Conservation (phyloP, 2,329 filamentous ascomycete genomes). For the Aschersonia sp. region DNA sequence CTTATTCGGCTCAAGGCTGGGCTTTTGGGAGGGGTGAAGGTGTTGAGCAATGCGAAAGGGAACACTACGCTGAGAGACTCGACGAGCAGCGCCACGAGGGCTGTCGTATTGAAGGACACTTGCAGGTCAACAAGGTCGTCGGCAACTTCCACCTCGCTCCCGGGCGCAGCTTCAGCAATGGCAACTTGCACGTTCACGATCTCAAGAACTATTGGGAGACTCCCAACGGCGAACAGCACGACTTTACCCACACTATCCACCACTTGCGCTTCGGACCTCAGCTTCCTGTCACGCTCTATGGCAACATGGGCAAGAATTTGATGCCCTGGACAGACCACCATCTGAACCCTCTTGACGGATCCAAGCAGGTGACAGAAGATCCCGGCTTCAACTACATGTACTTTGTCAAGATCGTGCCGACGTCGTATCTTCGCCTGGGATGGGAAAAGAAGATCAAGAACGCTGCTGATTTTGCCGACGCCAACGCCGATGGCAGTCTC, state of each 20-base stretch:
- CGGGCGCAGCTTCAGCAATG: slow-evolving; percentile 88
- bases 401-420: slow-evolving; percentile 96
- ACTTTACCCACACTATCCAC: slow-evolving; percentile 82
- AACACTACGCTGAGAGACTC: slow-evolving; percentile 83
- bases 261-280: slow-evolving; percentile 85
- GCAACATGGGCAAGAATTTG: slow-evolving; percentile 37
- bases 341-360: slow-evolving; percentile 77
- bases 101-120: slow-evolving; percentile 80
- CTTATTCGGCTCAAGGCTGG: slow-evolving; percentile 83
- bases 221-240: slow-evolving; percentile 55
- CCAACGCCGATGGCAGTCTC: slow-evolving; percentile 60
- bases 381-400: slow-evolving; percentile 96
- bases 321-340: slow-evolving; percentile 77
- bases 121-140: slow-evolving; percentile 95
- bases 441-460: slow-evolving; percentile 51
- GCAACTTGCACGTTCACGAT: slow-evolving; percentile 96
- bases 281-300: slow-evolving; percentile 56
- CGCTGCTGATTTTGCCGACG: slow-evolving; percentile 20
- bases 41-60: slow-evolving; percentile 88
- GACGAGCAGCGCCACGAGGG: slow-evolving; percentile 83
- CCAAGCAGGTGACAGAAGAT: slow-evolving; percentile 62
- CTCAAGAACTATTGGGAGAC: slow-evolving; percentile 86
- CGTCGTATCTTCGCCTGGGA: slow-evolving; percentile 83
- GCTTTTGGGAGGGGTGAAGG: slow-evolving; percentile 85
- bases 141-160: slow-evolving; percentile 98